Evolutionary conservation across 2,329 filamentous ascomycete species (phyloP).

Genomic region (Cercospora sp.): DNA sequence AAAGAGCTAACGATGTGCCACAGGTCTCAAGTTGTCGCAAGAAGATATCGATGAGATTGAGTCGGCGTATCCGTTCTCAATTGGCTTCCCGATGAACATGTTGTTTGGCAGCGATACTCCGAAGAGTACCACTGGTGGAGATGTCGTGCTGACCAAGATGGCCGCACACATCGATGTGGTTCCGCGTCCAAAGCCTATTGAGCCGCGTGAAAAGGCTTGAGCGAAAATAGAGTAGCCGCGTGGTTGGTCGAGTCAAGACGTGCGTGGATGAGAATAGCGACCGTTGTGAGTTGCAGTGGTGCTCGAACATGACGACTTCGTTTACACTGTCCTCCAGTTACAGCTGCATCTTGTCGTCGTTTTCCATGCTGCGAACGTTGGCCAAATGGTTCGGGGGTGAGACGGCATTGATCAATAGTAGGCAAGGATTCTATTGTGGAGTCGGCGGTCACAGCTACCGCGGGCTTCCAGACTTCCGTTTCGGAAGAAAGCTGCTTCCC

Average conservation of each 20-base stretch:
- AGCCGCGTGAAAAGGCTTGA: conserved; percentile 13
- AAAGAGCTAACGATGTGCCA: neutral
- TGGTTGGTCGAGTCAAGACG: neutral
- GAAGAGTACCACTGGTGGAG: conserved; percentile 31
- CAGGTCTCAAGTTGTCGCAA: conserved; percentile 53
- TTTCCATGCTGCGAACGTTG: neutral
- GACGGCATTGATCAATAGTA: neutral
- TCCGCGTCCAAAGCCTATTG: conserved; percentile 22
- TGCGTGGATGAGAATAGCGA: neutral
- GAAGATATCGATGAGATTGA: conserved; percentile 70
- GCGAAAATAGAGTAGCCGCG: neutral
- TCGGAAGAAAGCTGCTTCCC: neutral
- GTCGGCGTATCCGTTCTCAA: conserved; percentile 59
- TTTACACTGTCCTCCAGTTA: neutral
- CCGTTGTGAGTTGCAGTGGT: neutral
- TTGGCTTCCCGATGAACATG: conserved; percentile 67
- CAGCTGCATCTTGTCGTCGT: neutral
- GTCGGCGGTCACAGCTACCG: neutral
- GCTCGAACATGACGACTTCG: neutral
- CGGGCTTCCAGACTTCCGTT: neutral
- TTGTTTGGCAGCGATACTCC: conserved; percentile 43
- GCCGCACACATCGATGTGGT: conserved; percentile 20
- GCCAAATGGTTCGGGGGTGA: neutral
- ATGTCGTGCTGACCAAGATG: conserved; percentile 33
- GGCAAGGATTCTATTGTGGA: neutral